Evolutionary conservation across 169 alveolate species (phyloP).

Genomic region (Ichthyophthirius multifiliis): DNA sequence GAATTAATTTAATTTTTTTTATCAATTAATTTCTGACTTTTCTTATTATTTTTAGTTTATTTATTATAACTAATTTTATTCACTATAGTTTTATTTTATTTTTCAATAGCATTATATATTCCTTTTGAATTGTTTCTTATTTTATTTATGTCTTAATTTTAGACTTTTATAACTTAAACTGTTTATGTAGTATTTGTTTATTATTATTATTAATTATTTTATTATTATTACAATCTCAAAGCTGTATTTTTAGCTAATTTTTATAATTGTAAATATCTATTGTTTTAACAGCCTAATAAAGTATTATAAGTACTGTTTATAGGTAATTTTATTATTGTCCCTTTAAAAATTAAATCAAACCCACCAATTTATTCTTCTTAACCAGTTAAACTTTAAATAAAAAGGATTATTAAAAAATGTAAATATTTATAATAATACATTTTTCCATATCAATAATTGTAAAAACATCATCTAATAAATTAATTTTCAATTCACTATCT

Average conservation of each 20-base stretch:
- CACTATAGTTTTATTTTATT: too few relatives aligned
- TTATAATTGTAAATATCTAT: conserved; percentile 70
- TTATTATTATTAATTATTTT: too few relatives aligned
- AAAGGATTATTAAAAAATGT: conserved; percentile 13
- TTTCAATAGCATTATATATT: too few relatives aligned
- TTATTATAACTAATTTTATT: too few relatives aligned
- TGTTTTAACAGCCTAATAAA: conserved; percentile 78
- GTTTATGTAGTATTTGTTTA: too few relatives aligned
- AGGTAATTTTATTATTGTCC: conserved; percentile 63
- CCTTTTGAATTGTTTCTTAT: too few relatives aligned
- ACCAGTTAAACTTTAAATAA: conserved; percentile 63
- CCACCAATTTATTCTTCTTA: conserved; percentile 87
- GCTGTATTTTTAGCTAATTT: conserved; percentile 82
- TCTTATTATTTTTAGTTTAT: too few relatives aligned
- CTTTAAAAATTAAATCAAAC: conserved; percentile 84
- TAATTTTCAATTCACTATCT: conserved; percentile 87
- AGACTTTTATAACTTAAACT: too few relatives aligned
- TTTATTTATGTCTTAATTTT: too few relatives aligned
- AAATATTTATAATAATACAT: conserved; percentile 20
- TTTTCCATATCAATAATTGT: conserved; percentile 89
- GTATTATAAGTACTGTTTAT: conserved; percentile 63
- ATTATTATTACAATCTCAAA: conserved; percentile 42
- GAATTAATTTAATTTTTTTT: too few relatives aligned
- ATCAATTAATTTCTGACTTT: too few relatives aligned
- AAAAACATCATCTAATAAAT: conserved; percentile 88